phyloP scores from a whole-genome alignment of 805 yeast genomes.

The Sugiyamaella marilandica region DNA sequence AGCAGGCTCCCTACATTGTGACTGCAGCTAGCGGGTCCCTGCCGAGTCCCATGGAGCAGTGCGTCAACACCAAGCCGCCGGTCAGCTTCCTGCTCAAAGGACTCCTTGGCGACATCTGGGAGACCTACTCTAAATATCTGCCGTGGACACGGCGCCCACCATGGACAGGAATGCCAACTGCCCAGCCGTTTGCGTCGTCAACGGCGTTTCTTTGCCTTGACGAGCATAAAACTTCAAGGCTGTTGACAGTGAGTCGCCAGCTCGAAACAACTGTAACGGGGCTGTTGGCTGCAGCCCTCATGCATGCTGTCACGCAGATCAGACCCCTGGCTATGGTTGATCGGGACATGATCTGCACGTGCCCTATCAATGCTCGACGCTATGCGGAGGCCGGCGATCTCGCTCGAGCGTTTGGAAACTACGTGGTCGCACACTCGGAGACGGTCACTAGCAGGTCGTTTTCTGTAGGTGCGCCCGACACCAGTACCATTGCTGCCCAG shows the following conservation, averaged over 20 bases:
- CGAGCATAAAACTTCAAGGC: constrained; percentile 2
- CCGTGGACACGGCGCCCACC: neutral
- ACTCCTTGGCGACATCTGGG: neutral
- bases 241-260: constrained; percentile 6
- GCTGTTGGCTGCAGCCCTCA: constrained; percentile 11
- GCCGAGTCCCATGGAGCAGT: constrained; percentile 7
- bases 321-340: constrained; percentile 2
- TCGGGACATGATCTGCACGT: constrained; percentile 6
- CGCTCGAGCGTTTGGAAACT: constrained; percentile 14
- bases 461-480: neutral
- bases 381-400: neutral
- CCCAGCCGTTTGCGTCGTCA: constrained; percentile 9
- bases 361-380: constrained; percentile 20
- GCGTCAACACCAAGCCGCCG: constrained; percentile 11
- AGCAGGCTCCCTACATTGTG: neutral
- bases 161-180: constrained; percentile 13
- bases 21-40: neutral
- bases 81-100: neutral
- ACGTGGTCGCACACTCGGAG: constrained; percentile 10
- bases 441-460: neutral
- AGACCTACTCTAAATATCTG: neutral
- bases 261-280: constrained; percentile 11
- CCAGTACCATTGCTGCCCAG: neutral
- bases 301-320: constrained; percentile 4
- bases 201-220: constrained; percentile 6